These are phyloP conservation scores for Podospora pseudocomata DNA, from an alignment of 495 filamentous ascomycete genomes.

Conservation along the genomic window DNA sequence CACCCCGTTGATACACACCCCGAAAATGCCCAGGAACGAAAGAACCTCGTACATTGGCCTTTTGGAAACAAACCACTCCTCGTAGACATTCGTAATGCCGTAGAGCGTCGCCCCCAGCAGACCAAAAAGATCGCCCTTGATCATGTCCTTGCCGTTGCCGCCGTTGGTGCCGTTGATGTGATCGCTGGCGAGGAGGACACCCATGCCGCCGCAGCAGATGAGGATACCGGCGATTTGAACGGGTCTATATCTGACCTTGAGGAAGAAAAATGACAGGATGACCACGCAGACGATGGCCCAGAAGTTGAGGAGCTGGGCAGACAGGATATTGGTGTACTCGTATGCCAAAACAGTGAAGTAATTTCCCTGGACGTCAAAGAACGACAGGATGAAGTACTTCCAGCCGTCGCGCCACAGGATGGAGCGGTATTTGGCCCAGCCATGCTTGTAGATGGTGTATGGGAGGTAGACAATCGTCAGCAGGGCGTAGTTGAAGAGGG, in stretches of 20 bases:
- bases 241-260: conserved; percentile 82
- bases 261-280: conserved; percentile 71
- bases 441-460: conserved; percentile 78
- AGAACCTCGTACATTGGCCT: conserved; percentile 90
- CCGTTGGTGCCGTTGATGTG: conserved; percentile 71
- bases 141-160: conserved; percentile 58
- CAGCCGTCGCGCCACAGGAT: conserved; percentile 70
- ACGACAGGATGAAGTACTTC: conserved; percentile 90
- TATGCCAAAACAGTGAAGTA: conserved; percentile 97
- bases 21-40: conserved; percentile 85
- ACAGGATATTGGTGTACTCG: conserved; percentile 84
- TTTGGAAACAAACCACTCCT: conserved; percentile 89
- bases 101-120: conserved; percentile 87
- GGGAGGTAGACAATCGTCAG: conserved; percentile 77
- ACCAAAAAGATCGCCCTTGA: conserved; percentile 92
- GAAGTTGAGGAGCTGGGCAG: conserved; percentile 95
- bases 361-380: conserved; percentile 94
- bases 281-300: conserved; percentile 97
- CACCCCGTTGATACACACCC: conserved; percentile 83
- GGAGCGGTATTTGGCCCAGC: conserved; percentile 62
- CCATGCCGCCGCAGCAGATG: conserved; percentile 89
- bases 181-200: conserved; percentile 81
- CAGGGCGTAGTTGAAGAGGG: conserved; percentile 89
- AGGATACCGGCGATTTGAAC: conserved; percentile 82
- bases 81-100: conserved; percentile 81